Evolutionary conservation across 2,329 filamentous ascomycete genomes (phyloP), one percentile per base, ranked within the genome.

Genomic region (Microdochium bolleyi): DNA sequence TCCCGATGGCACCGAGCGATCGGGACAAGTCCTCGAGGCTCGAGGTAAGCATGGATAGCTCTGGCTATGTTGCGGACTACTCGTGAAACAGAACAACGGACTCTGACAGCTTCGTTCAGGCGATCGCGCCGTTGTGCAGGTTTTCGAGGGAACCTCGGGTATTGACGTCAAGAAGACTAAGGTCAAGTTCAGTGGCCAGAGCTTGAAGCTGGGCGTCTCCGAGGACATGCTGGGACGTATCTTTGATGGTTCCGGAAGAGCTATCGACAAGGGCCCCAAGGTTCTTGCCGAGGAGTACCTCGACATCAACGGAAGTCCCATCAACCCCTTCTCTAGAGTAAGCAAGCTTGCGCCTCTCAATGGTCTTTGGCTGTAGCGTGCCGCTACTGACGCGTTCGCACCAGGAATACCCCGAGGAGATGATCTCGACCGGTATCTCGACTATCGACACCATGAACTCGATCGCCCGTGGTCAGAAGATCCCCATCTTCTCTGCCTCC

Each of bases 141-240:
- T 97, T 62, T 99, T 99, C 70, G 94, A 99, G 75, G 94, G 94
- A 63, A 99, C 94, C 58, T 76, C 92, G 49, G 94, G 94, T 68
- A 94, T 99, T 70, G 94, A 99, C 82, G 94, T 99, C 60, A 96
- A 97, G 82, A 99, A 97, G 92, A 96, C 92, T 52, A 95, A 88
- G 80, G 92, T 99, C 71, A 89, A 99, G 71, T 97, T 99, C 73
- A 95, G 89, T 30, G 94, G 94, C 56, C 83, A 96, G 76, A 97
- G 89, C 77, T 78, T 99, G 77, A 97, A 97, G 83, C 88, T 99
- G 51, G 94, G 94, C 73, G 94, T 99, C 55, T 97, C 94, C 51
- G 95, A 99, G 76, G 94, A 99, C 78, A 99, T 99, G 94, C 76
- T 99, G 74, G 94, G 94, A 60, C 92, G 95, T 77, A 91, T 97